Conservation (phyloP, 345 rosid genomes). For the Psidium friedrichsthalianum region DNA sequence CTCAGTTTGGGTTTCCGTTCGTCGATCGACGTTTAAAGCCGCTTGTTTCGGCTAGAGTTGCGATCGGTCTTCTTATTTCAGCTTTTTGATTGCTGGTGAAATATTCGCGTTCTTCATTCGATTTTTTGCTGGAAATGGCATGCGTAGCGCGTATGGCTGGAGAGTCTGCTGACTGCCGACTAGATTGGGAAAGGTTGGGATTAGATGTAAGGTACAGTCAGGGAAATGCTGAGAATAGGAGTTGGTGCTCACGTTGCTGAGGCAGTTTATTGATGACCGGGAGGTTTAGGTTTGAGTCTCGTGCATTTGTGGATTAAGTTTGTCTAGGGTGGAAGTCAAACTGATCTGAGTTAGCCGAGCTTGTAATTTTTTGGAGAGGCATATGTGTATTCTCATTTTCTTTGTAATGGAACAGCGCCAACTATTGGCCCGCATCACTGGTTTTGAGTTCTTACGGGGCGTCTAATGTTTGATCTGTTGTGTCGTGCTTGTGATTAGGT, state of each 20-base stretch:
- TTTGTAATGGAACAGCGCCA: neutral
- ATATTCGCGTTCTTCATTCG: neutral
- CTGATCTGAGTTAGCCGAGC: neutral
- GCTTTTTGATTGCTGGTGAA: neutral
- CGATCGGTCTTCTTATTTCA: neutral
- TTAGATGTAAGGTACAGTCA: no score
- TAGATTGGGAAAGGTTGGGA: no score
- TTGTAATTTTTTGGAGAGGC: neutral
- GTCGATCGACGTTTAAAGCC: neutral
- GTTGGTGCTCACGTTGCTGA: neutral
- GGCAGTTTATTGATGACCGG: neutral
- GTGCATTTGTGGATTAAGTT: neutral
- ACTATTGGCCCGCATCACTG: neutral
- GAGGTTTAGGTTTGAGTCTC: neutral
- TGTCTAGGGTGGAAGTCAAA: neutral
- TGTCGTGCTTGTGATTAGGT: slow-evolving; percentile 5
- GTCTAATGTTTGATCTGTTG: neutral
- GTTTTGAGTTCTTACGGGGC: neutral
- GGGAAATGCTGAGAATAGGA: neutral
- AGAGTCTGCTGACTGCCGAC: neutral
- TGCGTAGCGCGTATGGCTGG: neutral
- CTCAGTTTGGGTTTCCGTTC: neutral
- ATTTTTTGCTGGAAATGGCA: neutral
- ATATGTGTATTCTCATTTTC: neutral
- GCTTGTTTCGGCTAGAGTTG: neutral